Evolutionary conservation across 495 filamentous ascomycete genomes (phyloP).

Genomic region (Aspergillus asperescens): DNA sequence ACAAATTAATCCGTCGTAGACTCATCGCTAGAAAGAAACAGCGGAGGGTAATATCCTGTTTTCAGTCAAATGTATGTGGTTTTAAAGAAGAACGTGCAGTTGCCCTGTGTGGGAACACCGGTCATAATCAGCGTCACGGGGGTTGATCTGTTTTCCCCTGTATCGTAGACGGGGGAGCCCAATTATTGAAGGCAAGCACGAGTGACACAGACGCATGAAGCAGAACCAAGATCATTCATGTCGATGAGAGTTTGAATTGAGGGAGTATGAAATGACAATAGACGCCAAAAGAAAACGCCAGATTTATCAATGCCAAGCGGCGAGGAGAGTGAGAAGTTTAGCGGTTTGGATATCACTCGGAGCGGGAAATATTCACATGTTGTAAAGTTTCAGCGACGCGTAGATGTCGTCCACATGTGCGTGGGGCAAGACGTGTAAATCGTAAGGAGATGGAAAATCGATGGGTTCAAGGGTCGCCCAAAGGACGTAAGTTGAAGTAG

Average conservation of each 20-base stretch:
- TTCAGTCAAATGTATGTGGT: conserved; percentile 7
- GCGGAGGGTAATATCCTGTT: conserved; percentile 8
- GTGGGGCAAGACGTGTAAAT: conserved; percentile 28
- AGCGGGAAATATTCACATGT: conserved; percentile 26
- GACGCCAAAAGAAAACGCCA: conserved; percentile 30
- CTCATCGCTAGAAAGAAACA: conserved; percentile 15
- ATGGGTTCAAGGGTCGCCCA: neutral
- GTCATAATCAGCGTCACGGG: neutral
- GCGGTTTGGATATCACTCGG: conserved; percentile 23
- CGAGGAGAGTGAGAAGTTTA: neutral
- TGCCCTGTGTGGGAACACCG: neutral
- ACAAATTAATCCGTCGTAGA: conserved; percentile 18
- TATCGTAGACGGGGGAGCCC: neutral
- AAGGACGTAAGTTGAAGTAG: neutral
- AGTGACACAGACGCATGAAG: conserved; percentile 2
- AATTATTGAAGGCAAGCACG: neutral
- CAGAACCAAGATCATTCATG: conserved; percentile 1
- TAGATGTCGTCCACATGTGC: conserved; percentile 38
- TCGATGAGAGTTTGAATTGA: neutral
- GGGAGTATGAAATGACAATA: conserved; percentile 1
- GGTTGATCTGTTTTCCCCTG: neutral
- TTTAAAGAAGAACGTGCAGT: neutral
- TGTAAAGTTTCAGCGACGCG: conserved; percentile 22
- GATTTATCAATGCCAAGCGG: conserved; percentile 17
- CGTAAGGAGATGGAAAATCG: conserved; percentile 13